Percentiles rank a stretch among this genome's conserved stretches.
These are phyloP conservation scores for Xylariaceae sp. DNA, from an alignment of 2,329 filamentous ascomycete genomes.

Conservation along the genomic window DNA sequence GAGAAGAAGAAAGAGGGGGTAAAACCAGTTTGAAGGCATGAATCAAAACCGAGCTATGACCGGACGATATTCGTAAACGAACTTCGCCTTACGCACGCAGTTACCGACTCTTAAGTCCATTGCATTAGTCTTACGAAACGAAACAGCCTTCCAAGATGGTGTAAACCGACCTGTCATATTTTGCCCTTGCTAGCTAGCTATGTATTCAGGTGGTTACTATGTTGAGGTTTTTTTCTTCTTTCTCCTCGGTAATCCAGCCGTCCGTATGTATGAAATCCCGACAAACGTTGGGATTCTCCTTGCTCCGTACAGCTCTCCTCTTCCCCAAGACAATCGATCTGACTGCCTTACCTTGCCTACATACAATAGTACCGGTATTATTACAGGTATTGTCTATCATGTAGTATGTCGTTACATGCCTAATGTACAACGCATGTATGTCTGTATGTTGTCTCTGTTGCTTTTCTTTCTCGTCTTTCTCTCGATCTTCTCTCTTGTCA, in stretches of 20 bases:
- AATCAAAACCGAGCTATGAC: neutral
- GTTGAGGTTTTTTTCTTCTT: no score
- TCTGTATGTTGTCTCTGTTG: neutral
- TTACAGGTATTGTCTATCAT: no score
- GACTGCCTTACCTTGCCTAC: no score
- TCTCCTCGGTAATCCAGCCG: no score
- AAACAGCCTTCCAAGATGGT: neutral
- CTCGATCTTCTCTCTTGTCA: neutral
- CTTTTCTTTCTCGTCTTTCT: neutral
- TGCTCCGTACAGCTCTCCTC: neutral
- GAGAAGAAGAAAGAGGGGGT: neutral
- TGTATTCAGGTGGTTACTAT: no score
- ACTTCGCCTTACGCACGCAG: neutral
- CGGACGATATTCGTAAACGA: neutral
- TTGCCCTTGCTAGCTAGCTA: neutral
- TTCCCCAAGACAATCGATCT: neutral
- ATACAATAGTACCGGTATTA: no score
- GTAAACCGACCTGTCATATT: slow-evolving; percentile 4
- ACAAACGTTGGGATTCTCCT: neutral
- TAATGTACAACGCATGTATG: no score
- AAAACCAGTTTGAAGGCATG: neutral
- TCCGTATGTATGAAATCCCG: neutral
- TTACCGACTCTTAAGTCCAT: neutral
- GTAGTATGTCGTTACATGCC: no score
- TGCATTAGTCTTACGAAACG: neutral